These are phyloP conservation scores for Logfia minima DNA, from an alignment of 129 eudicot genomes.

Conservation along the genomic window DNA sequence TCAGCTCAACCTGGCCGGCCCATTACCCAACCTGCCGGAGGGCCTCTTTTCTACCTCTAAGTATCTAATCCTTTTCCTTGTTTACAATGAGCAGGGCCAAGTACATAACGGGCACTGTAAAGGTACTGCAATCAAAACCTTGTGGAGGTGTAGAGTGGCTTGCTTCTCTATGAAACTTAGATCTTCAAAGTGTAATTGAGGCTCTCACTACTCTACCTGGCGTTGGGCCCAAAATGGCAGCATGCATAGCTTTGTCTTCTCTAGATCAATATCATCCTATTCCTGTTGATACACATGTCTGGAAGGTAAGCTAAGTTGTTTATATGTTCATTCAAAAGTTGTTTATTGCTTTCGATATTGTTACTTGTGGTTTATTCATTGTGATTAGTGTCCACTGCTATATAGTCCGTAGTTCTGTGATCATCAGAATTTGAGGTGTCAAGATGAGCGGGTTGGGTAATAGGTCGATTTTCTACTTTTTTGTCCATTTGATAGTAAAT, in stretches of 20 bases:
- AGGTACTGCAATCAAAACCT: conserved; percentile 70
- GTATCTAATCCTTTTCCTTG: not conserved
- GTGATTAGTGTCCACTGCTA: conserved; percentile 7
- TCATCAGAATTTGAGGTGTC: not conserved
- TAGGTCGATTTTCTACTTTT: not conserved
- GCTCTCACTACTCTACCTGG: conserved; percentile 84
- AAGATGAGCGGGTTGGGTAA: not conserved
- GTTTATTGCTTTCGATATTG: not conserved
- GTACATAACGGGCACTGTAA: conserved; percentile 79
- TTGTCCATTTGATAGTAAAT: not conserved
- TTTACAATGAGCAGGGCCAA: conserved; percentile 68
- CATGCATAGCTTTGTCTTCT: conserved; percentile 92
- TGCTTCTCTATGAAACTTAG: conserved; percentile 62
- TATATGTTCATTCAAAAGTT: not conserved
- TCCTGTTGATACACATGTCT: conserved; percentile 98
- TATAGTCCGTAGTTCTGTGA: not conserved
- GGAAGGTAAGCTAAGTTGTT: conserved; percentile 62
- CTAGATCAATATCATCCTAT: conserved; percentile 94
- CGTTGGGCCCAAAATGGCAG: conserved; percentile 98
- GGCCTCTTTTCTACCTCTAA: not conserved
- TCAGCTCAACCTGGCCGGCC: not conserved
- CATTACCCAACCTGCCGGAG: not conserved
- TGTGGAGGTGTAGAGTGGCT: conserved; percentile 93
- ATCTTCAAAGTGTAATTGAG: conserved; percentile 62
- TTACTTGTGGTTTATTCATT: not conserved